Evolutionary conservation across 805 yeast genomes (phyloP).

Genomic region (Cyberlindnera maritima): DNA sequence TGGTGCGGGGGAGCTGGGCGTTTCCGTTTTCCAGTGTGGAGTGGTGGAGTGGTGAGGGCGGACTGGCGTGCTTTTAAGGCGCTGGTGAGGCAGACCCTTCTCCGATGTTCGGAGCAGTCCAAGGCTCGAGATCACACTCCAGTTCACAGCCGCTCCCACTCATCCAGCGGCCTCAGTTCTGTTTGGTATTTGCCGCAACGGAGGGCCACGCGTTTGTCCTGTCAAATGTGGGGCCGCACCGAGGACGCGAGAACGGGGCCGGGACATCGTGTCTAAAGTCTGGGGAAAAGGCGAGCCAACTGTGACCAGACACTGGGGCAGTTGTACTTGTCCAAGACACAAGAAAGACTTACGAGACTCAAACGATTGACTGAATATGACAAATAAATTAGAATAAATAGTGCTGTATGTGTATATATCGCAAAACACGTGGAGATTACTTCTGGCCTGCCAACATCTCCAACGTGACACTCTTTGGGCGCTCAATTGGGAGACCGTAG

Average conservation of each 20-base stretch:
- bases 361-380: too few relatives aligned
- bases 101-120: not conserved
- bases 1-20: not conserved
- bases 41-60: too few relatives aligned
- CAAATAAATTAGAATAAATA: not conserved
- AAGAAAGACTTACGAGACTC: too few relatives aligned
- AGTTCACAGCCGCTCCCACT: not conserved
- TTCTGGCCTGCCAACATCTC: conserved; percentile 12
- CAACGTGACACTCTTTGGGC: conserved; percentile 49
- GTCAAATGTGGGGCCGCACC: not conserved
- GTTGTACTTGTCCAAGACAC: too few relatives aligned
- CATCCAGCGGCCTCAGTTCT: not conserved
- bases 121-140: not conserved
- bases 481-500: conserved; percentile 74
- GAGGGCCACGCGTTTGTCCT: conserved; percentile 3
- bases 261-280: conserved; percentile 1
- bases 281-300: too few relatives aligned
- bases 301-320: too few relatives aligned
- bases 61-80: not conserved
- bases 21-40: too few relatives aligned
- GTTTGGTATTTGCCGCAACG: conserved; percentile 5
- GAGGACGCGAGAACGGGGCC: not conserved
- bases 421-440: not conserved
- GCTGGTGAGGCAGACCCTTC: not conserved
- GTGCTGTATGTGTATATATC: not conserved